Conservation (phyloP, 2,329 filamentous ascomycete genomes). For the Ascochyta viciae-villosae region DNA sequence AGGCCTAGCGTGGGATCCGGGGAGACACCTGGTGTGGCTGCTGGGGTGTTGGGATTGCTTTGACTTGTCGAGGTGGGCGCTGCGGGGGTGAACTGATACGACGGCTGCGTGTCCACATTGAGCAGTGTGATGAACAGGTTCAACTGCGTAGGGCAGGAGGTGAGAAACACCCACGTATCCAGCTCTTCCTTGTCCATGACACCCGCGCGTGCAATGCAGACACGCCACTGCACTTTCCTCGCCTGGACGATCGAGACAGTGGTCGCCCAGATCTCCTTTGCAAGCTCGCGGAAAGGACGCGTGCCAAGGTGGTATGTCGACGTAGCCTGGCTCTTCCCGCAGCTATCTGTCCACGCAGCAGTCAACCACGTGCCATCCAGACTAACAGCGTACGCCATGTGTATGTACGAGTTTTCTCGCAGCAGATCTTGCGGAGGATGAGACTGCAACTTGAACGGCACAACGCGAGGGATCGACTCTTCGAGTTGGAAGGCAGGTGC, state of each 20-base stretch:
- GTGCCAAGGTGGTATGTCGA: constrained; percentile 73
- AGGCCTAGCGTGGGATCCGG: constrained; percentile 48
- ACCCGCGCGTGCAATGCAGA: constrained; percentile 76
- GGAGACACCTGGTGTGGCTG: constrained; percentile 37
- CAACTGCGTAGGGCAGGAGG: constrained; percentile 46
- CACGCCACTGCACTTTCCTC: constrained; percentile 76
- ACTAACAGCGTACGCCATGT: constrained; percentile 79
- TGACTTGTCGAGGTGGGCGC: constrained; percentile 28
- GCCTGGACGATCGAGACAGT: constrained; percentile 75
- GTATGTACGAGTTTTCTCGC: constrained; percentile 80
- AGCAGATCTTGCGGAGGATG: constrained; percentile 76
- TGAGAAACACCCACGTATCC: constrained; percentile 51
- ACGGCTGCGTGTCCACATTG: constrained; percentile 70
- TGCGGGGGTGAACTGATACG: constrained; percentile 66
- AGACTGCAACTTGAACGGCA: constrained; percentile 75
- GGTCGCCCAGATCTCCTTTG: constrained; percentile 78
- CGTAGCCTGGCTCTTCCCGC: constrained; percentile 74
- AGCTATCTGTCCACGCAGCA: constrained; percentile 81
- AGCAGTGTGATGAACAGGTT: constrained; percentile 60
- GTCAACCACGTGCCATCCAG: constrained; percentile 79
- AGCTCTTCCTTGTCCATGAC: constrained; percentile 72
- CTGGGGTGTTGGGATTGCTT: constrained; percentile 24
- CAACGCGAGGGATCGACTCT: constrained; percentile 70
- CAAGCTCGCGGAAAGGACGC: constrained; percentile 70
- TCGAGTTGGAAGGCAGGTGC: constrained; percentile 78